phyloP scores from a whole-genome alignment of 1,284 basidiomycete species.

The Heterobasidion annosum region DNA sequence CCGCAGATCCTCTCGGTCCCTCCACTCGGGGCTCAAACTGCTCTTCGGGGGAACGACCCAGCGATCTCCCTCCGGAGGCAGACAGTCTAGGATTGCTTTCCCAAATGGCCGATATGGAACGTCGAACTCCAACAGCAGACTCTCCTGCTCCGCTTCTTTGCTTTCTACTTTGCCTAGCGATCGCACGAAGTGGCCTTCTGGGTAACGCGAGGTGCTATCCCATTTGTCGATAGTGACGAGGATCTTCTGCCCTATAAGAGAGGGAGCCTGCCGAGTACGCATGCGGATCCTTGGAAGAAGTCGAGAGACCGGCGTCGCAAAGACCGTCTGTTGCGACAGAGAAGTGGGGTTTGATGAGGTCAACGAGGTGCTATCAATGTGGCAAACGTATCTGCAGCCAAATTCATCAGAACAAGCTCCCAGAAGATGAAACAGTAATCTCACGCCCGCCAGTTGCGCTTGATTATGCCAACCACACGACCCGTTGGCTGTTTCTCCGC shows the following conservation, averaged over 20 bases:
- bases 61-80: conserved; percentile 83
- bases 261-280: conserved; percentile 88
- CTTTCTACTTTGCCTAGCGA: conserved; percentile 87
- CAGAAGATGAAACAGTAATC: conserved; percentile 17
- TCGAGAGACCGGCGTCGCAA: conserved; percentile 91
- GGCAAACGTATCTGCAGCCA: conserved; percentile 77
- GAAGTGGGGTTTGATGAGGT: conserved; percentile 74
- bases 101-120: conserved; percentile 97
- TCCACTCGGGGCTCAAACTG: conserved; percentile 56
- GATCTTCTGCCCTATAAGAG: conserved; percentile 90
- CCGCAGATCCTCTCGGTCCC: conserved; percentile 83
- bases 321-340: conserved; percentile 85
- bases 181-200: conserved; percentile 96
- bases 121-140: conserved; percentile 89
- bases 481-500: conserved; percentile 83
- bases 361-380: conserved; percentile 86
- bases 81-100: conserved; percentile 86
- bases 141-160: conserved; percentile 96
- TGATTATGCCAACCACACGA: conserved; percentile 84
- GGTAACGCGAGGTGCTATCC: conserved; percentile 84
- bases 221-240: conserved; percentile 93
- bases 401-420: conserved; percentile 3
- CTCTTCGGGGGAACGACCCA: conserved; percentile 91
- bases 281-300: conserved; percentile 91
- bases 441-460: conserved; percentile 91